Evolutionary conservation across 2,329 filamentous ascomycete species (phyloP).

Genomic region (Cercospora zeae-maydis): DNA sequence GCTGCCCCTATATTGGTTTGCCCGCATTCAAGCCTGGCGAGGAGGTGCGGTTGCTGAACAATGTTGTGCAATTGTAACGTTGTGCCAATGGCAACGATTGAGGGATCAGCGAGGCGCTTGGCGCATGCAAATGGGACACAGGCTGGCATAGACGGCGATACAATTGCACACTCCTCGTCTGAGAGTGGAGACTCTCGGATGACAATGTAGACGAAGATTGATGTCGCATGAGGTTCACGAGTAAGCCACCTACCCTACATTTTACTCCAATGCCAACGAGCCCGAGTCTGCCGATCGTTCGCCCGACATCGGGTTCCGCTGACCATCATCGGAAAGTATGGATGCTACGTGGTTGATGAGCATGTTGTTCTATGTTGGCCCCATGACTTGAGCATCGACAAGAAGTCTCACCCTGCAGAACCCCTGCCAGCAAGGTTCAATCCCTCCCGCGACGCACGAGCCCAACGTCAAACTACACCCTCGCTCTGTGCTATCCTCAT

Average conservation of each 20-base stretch:
- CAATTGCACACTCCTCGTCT: neutral
- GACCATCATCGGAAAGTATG: neutral
- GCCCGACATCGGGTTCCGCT: too few relatives aligned
- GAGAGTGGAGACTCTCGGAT: neutral
- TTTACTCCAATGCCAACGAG: neutral
- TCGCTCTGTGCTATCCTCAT: slow-evolving; percentile 74
- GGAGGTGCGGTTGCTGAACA: slow-evolving; percentile 83
- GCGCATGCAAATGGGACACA: neutral
- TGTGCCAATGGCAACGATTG: neutral
- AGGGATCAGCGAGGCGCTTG: slow-evolving; percentile 11
- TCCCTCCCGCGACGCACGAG: slow-evolving; percentile 63
- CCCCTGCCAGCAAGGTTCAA: neutral
- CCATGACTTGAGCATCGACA: neutral
- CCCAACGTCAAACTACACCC: slow-evolving; percentile 80
- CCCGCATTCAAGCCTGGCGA: slow-evolving; percentile 97
- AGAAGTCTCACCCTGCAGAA: neutral
- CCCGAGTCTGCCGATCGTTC: neutral
- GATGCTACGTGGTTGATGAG: neutral
- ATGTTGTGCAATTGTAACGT: slow-evolving; percentile 71
- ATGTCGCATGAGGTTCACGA: neutral
- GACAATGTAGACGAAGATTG: neutral
- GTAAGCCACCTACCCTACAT: neutral
- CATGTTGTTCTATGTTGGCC: neutral
- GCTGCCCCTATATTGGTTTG: slow-evolving; percentile 81
- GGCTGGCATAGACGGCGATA: neutral